These are phyloP conservation scores for Myrmaecium sp. DNA, from an alignment of 2,329 filamentous ascomycete species.

Conservation along the genomic window DNA sequence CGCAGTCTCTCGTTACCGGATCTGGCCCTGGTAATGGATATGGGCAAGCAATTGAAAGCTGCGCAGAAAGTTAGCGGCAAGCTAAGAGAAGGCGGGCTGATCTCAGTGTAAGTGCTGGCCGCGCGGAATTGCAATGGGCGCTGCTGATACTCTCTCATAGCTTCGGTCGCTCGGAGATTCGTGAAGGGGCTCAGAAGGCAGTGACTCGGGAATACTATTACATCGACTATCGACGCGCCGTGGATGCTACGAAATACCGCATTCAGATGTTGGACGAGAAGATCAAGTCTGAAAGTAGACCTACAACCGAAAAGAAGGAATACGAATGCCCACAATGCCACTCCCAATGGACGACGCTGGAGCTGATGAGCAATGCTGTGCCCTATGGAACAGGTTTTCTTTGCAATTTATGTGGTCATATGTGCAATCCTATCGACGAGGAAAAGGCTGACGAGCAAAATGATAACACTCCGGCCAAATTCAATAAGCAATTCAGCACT, in stretches of 20 bases:
- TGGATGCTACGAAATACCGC: constrained; percentile 93
- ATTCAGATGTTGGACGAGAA: constrained; percentile 76
- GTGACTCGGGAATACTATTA: constrained; percentile 90
- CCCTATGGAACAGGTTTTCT: constrained; percentile 47
- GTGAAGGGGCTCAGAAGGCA: constrained; percentile 65
- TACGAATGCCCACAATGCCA: constrained; percentile 71
- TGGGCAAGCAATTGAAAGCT: constrained; percentile 74
- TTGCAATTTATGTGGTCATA: constrained; percentile 65
- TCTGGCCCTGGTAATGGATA: constrained; percentile 58
- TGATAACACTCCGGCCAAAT: constrained; percentile 31
- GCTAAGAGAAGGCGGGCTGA: constrained; percentile 70
- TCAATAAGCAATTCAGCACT: constrained; percentile 67
- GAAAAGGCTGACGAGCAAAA: constrained; percentile 34
- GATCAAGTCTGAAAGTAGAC: constrained; percentile 68
- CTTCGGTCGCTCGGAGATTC: constrained; percentile 58
- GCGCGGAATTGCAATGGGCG: constrained; percentile 1
- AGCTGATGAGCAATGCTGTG: constrained; percentile 65
- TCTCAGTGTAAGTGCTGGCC: constrained; percentile 48
- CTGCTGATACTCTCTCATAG: constrained; percentile 19
- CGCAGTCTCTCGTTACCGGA: constrained; percentile 66
- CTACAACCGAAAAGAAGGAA: constrained; percentile 73
- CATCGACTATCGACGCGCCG: constrained; percentile 84
- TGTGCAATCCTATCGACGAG: constrained; percentile 40
- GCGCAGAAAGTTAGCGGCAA: constrained; percentile 77
- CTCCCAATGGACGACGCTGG: constrained; percentile 75